Evolutionary conservation across 345 rosid genomes (phyloP), one percentile per base, ranked within the genome.

Genomic region (Salix purpurea): DNA sequence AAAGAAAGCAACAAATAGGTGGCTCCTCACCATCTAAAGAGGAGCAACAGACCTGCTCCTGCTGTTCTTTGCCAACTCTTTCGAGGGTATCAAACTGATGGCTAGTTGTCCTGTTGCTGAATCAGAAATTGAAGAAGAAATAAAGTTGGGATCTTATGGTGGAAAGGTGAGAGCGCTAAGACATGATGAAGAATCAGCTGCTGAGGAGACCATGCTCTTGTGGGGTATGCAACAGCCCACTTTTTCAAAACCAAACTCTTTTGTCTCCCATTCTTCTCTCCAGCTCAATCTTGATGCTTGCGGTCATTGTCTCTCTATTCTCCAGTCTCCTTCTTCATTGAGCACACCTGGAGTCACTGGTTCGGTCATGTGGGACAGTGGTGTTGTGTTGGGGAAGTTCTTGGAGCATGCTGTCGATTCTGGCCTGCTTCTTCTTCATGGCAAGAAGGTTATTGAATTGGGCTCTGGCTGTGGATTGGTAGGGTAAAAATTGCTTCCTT

Each of bases 401-500:
- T 77, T 94, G 71, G 98, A 92, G 82, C 97, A 94, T 69, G 92
- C 97, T 21, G 97, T 91, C 74, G 97, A 94, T 75, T 89, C 91
- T 2, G 74, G 84, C 42, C 50, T 80, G 87, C 97, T 94, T 80
- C 70, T 81, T 60, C 88, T 94, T 79, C 85, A 84, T 50, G 94
- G 89, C 80, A 91, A 92, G 88, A 94, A 91, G 83, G 86, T 88
- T 68, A 67, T 91, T 9, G 98, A 94, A 82, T 84, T 94, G 83
- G 97, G 98, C 65, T 90, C 97, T 68, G 98, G 97, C 48, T 94
- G 97, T 84, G 97, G 98, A 80, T 88, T 94, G 84, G 98, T 90
- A 68, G 97, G 98, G 98, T 92, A 86, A 81, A 79, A n/a, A 61
- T 39, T 65, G 56, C 50, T 15, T 18, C 67, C 56, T 30, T 74